Evolutionary conservation across 257 asterid species (phyloP).

Genomic region (Osmanthus fragrans): DNA sequence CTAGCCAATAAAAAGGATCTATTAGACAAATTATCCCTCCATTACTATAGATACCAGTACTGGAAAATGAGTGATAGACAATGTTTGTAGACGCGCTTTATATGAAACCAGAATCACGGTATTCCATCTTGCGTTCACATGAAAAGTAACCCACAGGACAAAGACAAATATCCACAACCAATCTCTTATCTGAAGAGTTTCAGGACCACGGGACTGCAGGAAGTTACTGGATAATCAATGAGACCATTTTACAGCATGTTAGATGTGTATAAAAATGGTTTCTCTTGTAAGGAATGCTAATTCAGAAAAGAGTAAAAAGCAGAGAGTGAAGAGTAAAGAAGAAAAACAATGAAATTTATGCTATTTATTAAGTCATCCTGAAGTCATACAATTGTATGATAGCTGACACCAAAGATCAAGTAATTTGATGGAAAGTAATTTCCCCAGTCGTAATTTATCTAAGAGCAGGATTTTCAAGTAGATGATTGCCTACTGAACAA

Average conservation of each 20-base stretch:
- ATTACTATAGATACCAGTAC: slow-evolving; percentile 13
- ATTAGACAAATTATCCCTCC: slow-evolving; percentile 19
- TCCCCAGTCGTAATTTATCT: neutral
- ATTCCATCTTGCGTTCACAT: neutral
- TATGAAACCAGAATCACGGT: neutral
- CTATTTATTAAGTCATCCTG: neutral
- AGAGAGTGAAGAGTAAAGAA: too few species aligned
- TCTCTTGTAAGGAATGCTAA: too few species aligned
- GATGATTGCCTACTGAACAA: neutral
- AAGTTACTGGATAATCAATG: neutral
- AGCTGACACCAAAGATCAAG: neutral
- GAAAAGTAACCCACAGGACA: neutral
- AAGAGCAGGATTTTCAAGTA: neutral
- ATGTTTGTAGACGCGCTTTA: neutral
- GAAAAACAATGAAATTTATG: too few species aligned
- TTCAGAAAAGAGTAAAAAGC: too few species aligned
- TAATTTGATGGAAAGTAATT: neutral
- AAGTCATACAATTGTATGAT: neutral
- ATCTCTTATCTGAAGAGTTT: slow-evolving; percentile 1
- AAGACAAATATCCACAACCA: neutral
- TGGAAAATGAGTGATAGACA: slow-evolving; percentile 9
- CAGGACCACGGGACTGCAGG: neutral
- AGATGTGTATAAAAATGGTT: neutral
- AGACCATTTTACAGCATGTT: neutral
- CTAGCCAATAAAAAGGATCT: slow-evolving; percentile 44